Conservation (phyloP, 352 stramenopile genomes). For the Phytophthora boehmeriae region DNA sequence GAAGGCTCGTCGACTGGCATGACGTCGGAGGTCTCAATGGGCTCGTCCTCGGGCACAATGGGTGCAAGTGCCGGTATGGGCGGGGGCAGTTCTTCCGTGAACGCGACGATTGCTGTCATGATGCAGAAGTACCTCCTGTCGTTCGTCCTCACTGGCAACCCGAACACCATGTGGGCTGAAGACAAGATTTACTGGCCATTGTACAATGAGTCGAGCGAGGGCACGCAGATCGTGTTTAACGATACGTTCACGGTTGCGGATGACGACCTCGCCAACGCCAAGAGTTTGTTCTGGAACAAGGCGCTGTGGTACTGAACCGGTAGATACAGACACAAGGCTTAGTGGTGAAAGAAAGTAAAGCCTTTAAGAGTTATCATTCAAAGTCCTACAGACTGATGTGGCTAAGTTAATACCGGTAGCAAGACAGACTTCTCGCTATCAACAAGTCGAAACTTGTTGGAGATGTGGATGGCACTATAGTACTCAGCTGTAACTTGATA, state of each 20-base stretch:
- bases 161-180: slow-evolving; percentile 25
- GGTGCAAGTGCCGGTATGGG: background rate
- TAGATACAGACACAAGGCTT: too few relatives aligned
- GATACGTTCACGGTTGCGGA: slow-evolving; percentile 27
- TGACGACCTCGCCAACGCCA: slow-evolving; percentile 25
- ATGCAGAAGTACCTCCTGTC: slow-evolving; percentile 38
- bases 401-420: too few relatives aligned
- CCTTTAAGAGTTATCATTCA: too few relatives aligned
- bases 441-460: too few relatives aligned
- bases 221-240: slow-evolving; percentile 36
- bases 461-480: too few relatives aligned
- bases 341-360: too few relatives aligned
- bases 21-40: too few relatives aligned
- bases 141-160: slow-evolving; percentile 32
- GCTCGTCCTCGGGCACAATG: too few relatives aligned
- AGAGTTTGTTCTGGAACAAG: slow-evolving; percentile 34
- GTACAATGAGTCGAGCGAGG: slow-evolving; percentile 19
- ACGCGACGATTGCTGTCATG: slow-evolving; percentile 20
- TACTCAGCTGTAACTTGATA: too few relatives aligned
- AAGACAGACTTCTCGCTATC: too few relatives aligned
- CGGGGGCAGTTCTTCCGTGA: slow-evolving; percentile 7
- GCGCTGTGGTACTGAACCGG: slow-evolving; percentile 37
- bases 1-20: slow-evolving; percentile 7
- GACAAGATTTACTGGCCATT: slow-evolving; percentile 36
- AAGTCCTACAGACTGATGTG: too few relatives aligned